Conservation (phyloP, 768 basidiomycete species). For the Jaapia argillacea region DNA sequence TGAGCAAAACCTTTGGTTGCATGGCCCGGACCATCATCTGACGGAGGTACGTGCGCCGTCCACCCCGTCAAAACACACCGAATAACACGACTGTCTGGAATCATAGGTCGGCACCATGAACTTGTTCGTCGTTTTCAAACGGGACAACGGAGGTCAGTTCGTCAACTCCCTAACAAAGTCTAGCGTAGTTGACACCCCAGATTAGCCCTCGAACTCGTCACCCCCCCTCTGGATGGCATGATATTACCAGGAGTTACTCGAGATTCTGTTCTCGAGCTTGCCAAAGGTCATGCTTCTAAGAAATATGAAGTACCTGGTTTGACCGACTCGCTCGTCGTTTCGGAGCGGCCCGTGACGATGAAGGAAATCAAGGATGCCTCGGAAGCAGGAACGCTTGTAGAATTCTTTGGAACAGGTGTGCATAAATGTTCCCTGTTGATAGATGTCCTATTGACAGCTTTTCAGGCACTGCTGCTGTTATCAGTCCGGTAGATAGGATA, state of each 20-base stretch:
- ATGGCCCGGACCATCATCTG: conserved; percentile 47
- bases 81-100: conserved; percentile 1
- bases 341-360: conserved; percentile 71
- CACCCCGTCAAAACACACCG: background rate
- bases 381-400: conserved; percentile 30
- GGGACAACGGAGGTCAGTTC: conserved; percentile 51
- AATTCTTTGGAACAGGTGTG: conserved; percentile 37
- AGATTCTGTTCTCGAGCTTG: conserved; percentile 40
- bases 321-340: conserved; percentile 44
- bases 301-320: conserved; percentile 36
- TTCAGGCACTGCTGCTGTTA: conserved; percentile 42
- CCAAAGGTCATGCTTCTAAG: conserved; percentile 45
- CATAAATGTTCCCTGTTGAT: background rate
- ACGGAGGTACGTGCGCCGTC: conserved; percentile 27
- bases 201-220: conserved; percentile 45
- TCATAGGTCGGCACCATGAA: conserved; percentile 94
- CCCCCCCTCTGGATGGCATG: conserved; percentile 55
- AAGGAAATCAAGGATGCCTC: conserved; percentile 50
- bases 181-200: too few species aligned
- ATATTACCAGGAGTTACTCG: conserved; percentile 65
- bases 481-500: conserved; percentile 40
- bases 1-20: conserved; percentile 83
- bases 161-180: too few species aligned
- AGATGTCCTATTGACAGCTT: conserved; percentile 3
- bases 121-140: conserved; percentile 72